These are phyloP conservation scores for Filobasidium uniguttulatum DNA, from an alignment of 1,284 basidiomycete species.

Conservation along the genomic window DNA sequence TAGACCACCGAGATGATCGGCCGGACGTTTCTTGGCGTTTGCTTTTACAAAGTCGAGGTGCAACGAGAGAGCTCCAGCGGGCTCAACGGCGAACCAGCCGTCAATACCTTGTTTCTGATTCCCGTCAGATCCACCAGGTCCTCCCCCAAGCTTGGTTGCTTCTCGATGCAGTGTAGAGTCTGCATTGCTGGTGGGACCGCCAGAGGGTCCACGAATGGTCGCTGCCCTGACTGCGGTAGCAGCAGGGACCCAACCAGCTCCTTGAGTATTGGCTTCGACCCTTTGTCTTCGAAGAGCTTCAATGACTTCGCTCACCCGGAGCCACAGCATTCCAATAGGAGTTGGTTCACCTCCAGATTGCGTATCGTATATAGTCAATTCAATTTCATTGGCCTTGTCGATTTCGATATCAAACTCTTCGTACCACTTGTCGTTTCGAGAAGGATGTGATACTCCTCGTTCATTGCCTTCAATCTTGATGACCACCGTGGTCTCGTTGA, in stretches of 20 bases:
- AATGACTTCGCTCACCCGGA: slow-evolving; percentile 85
- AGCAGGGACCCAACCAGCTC: slow-evolving; percentile 83
- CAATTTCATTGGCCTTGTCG: slow-evolving; percentile 97
- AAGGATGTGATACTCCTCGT: slow-evolving; percentile 78
- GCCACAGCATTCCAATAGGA: slow-evolving; percentile 92
- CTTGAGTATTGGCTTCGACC: slow-evolving; percentile 53
- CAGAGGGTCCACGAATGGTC: slow-evolving; percentile 12
- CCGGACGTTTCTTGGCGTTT: slow-evolving; percentile 71
- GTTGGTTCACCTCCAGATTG: slow-evolving; percentile 59
- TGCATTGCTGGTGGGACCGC: slow-evolving; percentile 14
- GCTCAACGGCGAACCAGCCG: slow-evolving; percentile 95
- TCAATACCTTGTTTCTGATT: slow-evolving; percentile 63
- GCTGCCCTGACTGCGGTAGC: slow-evolving; percentile 36
- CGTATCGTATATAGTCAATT: slow-evolving; percentile 91
- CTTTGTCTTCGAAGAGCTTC: slow-evolving; percentile 90
- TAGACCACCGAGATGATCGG: slow-evolving; percentile 74
- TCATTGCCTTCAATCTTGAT: slow-evolving; percentile 95
- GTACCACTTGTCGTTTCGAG: slow-evolving; percentile 90
- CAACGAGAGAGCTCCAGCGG: slow-evolving; percentile 81
- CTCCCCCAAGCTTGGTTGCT: slow-evolving; percentile 15
- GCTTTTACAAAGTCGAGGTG: slow-evolving; percentile 92
- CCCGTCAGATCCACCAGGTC: slow-evolving; percentile 15
- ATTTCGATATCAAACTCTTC: slow-evolving; percentile 94
- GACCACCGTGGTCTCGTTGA: slow-evolving; percentile 74
- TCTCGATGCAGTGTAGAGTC: slow-evolving; percentile 17